Conservation (phyloP, 345 rosid species). For the Citrus maxima region DNA sequence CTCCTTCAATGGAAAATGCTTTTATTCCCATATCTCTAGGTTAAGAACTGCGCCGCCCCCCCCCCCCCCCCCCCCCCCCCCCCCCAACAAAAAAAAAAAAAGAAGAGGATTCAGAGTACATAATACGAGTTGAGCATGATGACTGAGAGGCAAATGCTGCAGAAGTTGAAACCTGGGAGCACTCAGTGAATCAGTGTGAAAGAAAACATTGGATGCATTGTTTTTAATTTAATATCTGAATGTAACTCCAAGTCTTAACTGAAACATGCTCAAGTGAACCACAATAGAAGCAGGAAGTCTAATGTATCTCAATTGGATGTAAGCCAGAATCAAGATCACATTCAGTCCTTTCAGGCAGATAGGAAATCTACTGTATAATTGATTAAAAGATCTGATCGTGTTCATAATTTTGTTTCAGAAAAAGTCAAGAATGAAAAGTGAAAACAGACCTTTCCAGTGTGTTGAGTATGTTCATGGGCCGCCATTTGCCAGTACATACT, state of each 20-base stretch:
- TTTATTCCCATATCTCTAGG: not conserved
- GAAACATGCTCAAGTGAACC: not conserved
- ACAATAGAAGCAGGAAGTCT: not conserved
- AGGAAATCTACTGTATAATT: not conserved
- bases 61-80: too few species aligned
- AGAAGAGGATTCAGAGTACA: not conserved
- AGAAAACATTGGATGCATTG: not conserved
- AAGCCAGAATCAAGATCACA: not conserved
- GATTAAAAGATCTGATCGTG: not conserved
- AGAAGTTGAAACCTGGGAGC: not conserved
- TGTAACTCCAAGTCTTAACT: not conserved
- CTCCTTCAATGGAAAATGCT: not conserved
- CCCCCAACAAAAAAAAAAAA: not conserved
- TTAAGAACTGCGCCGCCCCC: too few species aligned
- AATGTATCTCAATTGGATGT: not conserved
- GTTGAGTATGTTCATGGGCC: conserved; percentile 95
- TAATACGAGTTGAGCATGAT: not conserved
- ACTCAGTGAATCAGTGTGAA: too few species aligned
- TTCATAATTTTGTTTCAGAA: too few species aligned
- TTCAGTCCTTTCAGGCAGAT: not conserved
- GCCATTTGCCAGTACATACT: conserved; percentile 99
- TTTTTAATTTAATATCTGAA: not conserved
- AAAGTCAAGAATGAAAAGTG: not conserved
- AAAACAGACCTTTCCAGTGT: conserved; percentile 86
- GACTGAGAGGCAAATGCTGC: not conserved